These are phyloP conservation scores for Ilex aquifolium DNA, from an alignment of 257 asterid genomes.

Conservation along the genomic window DNA sequence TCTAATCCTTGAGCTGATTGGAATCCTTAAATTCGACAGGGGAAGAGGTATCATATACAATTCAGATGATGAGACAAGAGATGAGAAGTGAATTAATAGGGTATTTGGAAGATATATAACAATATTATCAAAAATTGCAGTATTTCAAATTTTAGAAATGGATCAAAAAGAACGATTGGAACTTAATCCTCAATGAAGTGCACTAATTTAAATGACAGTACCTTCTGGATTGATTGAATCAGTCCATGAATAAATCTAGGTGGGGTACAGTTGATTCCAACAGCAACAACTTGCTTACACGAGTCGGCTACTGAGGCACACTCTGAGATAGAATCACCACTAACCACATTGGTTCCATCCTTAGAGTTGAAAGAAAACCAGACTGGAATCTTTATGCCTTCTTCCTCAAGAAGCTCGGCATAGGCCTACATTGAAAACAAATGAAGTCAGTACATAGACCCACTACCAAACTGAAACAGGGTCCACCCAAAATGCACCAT, in stretches of 20 bases:
- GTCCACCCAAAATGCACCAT: no score
- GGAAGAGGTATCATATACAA: no score
- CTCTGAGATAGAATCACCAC: conserved; percentile 58
- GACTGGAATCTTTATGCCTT: conserved; percentile 40
- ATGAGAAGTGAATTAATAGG: no score
- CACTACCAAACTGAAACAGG: no score
- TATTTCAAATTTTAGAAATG: no score
- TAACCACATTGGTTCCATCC: conserved; percentile 53
- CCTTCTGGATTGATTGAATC: conserved; percentile 53
- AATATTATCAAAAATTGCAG: no score
- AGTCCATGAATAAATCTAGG: conserved; percentile 64
- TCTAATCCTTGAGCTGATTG: no score
- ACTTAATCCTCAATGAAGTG: neutral
- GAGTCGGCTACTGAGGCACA: conserved; percentile 61
- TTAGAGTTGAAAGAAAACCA: conserved; percentile 74
- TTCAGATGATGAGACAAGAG: no score
- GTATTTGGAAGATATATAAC: no score
- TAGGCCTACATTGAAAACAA: conserved; percentile 37
- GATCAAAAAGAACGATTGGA: neutral
- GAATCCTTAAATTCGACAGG: no score
- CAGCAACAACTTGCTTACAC: conserved; percentile 43
- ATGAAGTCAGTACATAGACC: neutral
- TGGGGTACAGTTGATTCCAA: conserved; percentile 82
- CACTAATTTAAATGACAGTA: conserved; percentile 3
- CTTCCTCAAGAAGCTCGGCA: conserved; percentile 72